Evolutionary conservation across 169 alveolate genomes (phyloP).

Genomic region (Plasmodium vinckei): DNA sequence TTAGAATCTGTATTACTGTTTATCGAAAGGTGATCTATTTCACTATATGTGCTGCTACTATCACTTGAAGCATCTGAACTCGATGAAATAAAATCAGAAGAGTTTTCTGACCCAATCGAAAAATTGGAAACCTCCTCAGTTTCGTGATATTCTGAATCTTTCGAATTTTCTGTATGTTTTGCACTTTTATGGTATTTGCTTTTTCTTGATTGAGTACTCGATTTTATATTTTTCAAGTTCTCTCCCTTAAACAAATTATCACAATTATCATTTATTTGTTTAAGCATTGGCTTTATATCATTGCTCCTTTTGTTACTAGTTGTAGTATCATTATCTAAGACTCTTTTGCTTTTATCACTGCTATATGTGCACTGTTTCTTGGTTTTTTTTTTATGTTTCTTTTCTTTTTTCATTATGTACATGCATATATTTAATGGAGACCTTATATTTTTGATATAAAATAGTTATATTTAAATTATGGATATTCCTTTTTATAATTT

Average conservation of each 20-base stretch:
- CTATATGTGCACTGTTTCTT: neutral
- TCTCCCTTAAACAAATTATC: constrained; percentile 1
- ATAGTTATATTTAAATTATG: neutral
- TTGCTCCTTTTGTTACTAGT: neutral
- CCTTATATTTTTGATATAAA: neutral
- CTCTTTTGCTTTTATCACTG: neutral
- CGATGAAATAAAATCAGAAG: constrained; percentile 18
- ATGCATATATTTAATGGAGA: neutral
- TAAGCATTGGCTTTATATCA: constrained; percentile 19
- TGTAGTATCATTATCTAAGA: neutral
- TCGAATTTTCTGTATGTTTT: too few species aligned
- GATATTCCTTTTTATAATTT: neutral
- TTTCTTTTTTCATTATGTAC: neutral
- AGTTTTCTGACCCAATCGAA: constrained; percentile 1
- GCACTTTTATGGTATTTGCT: too few species aligned
- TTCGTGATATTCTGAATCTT: too few species aligned
- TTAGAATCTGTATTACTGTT: constrained; percentile 17
- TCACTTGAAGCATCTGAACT: neutral
- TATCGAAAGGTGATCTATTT: constrained; percentile 33
- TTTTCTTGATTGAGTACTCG: too few species aligned
- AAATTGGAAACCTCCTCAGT: too few species aligned
- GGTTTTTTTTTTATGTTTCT: too few species aligned
- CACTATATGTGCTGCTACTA: constrained; percentile 6
- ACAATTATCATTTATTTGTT: constrained; percentile 37
- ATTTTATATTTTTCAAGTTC: too few species aligned